Evolutionary conservation across 1,284 basidiomycete genomes (phyloP), one percentile per base, ranked within the genome.

Genomic region (Puccinia novopanici): DNA sequence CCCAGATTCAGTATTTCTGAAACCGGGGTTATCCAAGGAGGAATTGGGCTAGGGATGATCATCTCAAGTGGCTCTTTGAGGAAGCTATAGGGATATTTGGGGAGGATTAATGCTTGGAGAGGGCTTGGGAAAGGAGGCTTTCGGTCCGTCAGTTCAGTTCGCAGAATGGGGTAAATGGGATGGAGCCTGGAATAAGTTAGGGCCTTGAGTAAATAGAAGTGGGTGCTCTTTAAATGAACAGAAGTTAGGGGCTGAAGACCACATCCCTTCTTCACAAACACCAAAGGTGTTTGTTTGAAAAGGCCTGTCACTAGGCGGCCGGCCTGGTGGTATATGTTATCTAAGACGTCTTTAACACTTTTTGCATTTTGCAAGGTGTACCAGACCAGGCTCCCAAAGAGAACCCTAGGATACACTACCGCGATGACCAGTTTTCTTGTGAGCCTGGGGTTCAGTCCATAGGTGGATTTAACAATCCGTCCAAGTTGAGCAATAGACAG

Each of bases 331-430:
- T 48, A 48, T 10, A 63, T 12, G 3, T 22, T n/a, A 24, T 61
- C 40, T 24, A 76, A n/a, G 3, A 76, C n/a, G n/a, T 65, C 40
- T 4, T 59, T 30, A 4, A 67, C 55, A 12, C 8, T 65, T 12
- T 50, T 63, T 15, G 22, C 37, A n/a, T 61, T 65, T 17, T n/a
- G 50, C 37, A 27, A 9, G 1, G 59, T 76, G 40, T 50, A 63
- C 75, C 75, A 76, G 13, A 76, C 27, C 48, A 76, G 19, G 30
- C 75, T 76, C 2, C 75, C 75, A 67, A 48, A 65, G 4, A 76
- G 42, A 37, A 67, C n/a, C 34, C 57, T 8, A 1, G 61, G 37
- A 12, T 42, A 30, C 27, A 76, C 13, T 24, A 67, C 75, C 27
- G 75, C 61, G 5, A 12, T 48, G 4, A 76, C 50, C 17, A 76